Conservation (phyloP, 2,329 filamentous ascomycete species). For the Pseudocercospora crystallina region DNA sequence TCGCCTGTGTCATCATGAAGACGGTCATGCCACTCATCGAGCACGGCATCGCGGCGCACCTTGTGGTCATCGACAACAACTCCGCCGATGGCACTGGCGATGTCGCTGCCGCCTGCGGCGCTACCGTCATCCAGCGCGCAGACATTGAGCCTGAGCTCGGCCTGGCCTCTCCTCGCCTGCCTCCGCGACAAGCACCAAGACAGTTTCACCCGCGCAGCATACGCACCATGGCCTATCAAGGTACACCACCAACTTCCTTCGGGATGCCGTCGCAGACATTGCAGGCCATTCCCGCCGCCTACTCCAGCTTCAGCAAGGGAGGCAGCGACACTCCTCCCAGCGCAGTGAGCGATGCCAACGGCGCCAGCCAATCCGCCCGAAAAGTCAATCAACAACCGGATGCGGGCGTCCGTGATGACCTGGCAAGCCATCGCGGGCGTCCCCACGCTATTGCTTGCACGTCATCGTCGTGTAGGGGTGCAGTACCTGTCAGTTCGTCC, state of each 20-base stretch:
- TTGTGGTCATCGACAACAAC: not conserved
- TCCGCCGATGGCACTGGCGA: no score
- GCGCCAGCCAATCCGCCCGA: no score
- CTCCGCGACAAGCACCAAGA: slow-evolving; percentile 7
- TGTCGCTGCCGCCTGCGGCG: no score
- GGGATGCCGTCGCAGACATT: no score
- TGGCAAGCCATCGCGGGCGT: no score
- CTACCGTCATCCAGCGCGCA: no score
- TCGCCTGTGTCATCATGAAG: no score
- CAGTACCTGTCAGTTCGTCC: not conserved
- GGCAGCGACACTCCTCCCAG: not conserved
- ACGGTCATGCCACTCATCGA: no score
- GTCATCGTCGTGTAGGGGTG: no score
- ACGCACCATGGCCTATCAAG: slow-evolving; percentile 9
- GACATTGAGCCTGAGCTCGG: no score
- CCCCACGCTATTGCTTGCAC: no score
- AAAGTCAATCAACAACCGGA: no score
- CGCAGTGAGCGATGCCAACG: slow-evolving; percentile 4
- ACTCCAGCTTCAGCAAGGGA: not conserved
- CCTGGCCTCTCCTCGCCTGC: not conserved
- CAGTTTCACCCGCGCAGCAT: slow-evolving; percentile 4
- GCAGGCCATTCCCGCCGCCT: not conserved
- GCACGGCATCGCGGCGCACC: not conserved
- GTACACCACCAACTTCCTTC: not conserved
- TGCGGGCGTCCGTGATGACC: not conserved